Percentiles rank a stretch among this genome's conserved stretches.
These are phyloP conservation scores for Vanilla planifolia DNA, from an alignment of 106 monocot species.

Conservation along the genomic window DNA sequence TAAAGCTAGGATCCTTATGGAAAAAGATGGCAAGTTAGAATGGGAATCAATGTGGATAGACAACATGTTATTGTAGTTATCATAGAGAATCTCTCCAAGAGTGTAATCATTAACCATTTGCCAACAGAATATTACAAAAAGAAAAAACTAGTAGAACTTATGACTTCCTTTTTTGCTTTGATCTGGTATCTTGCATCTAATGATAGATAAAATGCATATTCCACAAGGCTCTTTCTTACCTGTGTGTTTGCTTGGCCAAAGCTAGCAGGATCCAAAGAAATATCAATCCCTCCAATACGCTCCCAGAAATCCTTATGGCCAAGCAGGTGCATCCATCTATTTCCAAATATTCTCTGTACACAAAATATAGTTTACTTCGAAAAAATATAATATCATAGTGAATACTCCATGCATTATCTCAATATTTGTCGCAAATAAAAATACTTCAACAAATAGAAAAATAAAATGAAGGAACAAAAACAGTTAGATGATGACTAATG, in stretches of 20 bases:
- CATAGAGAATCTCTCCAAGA: too few species aligned
- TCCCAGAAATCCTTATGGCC: slow-evolving; percentile 97
- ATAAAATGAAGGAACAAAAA: too few species aligned
- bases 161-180: too few species aligned
- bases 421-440: background rate
- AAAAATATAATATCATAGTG: background rate
- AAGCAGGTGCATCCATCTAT: slow-evolving; percentile 92
- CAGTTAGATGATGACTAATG: background rate
- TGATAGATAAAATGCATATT: background rate
- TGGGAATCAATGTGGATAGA: too few species aligned
- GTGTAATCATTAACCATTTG: too few species aligned
- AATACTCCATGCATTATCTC: background rate
- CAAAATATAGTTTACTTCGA: slow-evolving; percentile 1
- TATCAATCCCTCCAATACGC: slow-evolving; percentile 84
- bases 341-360: slow-evolving; percentile 86
- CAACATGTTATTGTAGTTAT: too few species aligned
- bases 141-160: too few species aligned
- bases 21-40: too few species aligned
- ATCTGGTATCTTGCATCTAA: too few species aligned
- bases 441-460: background rate
- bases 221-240: slow-evolving; percentile 25
- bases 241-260: slow-evolving; percentile 96
- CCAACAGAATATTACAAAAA: too few species aligned
- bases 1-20: too few species aligned
- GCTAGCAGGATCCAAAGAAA: slow-evolving; percentile 79